Base-by-base conservation (phyloP, 495 filamentous ascomycete genomes). In the Tetracladium marchalianum region DNA sequence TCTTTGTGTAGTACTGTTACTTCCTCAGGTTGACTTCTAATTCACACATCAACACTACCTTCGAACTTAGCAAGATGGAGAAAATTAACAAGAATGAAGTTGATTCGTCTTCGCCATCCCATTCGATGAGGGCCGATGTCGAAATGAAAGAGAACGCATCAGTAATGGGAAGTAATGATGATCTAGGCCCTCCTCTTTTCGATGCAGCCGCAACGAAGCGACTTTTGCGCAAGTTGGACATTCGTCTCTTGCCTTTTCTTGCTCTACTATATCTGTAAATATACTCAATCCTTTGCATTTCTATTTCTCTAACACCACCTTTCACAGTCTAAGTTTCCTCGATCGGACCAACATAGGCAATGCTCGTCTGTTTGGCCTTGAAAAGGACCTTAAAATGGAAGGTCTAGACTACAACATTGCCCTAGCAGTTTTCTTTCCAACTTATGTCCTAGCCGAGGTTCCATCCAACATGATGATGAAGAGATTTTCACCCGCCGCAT, bases 261-360 rank as follows among this genome's bases (percentile, higher is more conserved):
- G 61, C 73, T 11, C 51, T 77, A 11, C 59, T 78, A 17, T 77
- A 76, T 44, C 59, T 77, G 48, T 48, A 47, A 51, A 49, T 15
- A 15, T 35, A 13, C 32, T n/a, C 13, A 27, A 3, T 3, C 7
- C 22, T 27, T 3, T 7, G 7, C 7, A 27, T 34, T 32, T 11
- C 24, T 12, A 9, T 12, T 38, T 11, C n/a, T 34, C 35, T 36
- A 8, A 31, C 42, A 27, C 46, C 40, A 19, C 39, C 12, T n/a
- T 12, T 2, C 18, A 7, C 12, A 55, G 49, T 5, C 62, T 72
- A 22, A 66, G 65, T 48, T 74, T 70, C 50, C 61, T 73, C 17
- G 68, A 71, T 58, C 72, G 80, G 22, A 82, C 78, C 4, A 86
- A 87, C 55, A 78, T 87, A 43, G 85, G 82, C 27, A 88, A 87